Percentiles rank a stretch among this genome's conserved stretches.
Conservation (phyloP, 495 filamentous ascomycete species). For the Physcia stellaris region DNA sequence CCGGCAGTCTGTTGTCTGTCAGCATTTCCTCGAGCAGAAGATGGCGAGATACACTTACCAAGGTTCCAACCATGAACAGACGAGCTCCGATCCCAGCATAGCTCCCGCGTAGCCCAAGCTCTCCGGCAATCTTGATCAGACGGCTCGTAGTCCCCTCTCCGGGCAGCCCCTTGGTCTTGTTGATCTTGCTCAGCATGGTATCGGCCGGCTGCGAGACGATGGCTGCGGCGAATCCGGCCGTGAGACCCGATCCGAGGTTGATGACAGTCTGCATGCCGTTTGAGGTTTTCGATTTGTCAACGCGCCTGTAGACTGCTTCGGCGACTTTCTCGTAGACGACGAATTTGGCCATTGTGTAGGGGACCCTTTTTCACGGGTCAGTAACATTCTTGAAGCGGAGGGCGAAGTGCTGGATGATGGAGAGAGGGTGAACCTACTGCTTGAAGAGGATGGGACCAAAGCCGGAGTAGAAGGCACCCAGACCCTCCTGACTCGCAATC, state of each 20-base stretch:
- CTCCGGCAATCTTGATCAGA: slow-evolving; percentile 89
- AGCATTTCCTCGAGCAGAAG: background rate
- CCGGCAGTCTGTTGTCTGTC: slow-evolving; percentile 69
- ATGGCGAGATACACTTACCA: background rate
- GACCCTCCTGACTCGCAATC: slow-evolving; percentile 72
- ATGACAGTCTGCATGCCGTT: slow-evolving; percentile 65
- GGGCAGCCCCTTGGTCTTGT: slow-evolving; percentile 95
- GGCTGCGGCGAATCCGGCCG: slow-evolving; percentile 95
- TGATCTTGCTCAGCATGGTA: slow-evolving; percentile 99
- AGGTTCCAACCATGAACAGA: slow-evolving; percentile 46
- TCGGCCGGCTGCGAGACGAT: slow-evolving; percentile 95
- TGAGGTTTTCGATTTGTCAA: slow-evolving; percentile 68
- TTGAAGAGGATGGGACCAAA: slow-evolving; percentile 92
- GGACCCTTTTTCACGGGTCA: slow-evolving; percentile 47
- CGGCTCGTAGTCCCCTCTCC: slow-evolving; percentile 87
- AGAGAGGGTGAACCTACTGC: slow-evolving; percentile 50
- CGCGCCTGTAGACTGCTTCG: slow-evolving; percentile 55
- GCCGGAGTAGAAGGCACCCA: slow-evolving; percentile 86
- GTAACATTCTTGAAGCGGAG: slow-evolving; percentile 3
- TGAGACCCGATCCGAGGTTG: slow-evolving; percentile 91
- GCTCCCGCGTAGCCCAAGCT: slow-evolving; percentile 79
- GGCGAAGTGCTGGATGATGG: background rate
- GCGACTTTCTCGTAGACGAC: slow-evolving; percentile 97
- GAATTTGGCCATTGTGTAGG: slow-evolving; percentile 99
- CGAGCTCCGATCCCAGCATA: slow-evolving; percentile 89